Percentiles rank a stretch among this genome's conserved stretches.
phyloP scores from a whole-genome alignment of 306 rosid species.

The Lithocarpus polystachyus region DNA sequence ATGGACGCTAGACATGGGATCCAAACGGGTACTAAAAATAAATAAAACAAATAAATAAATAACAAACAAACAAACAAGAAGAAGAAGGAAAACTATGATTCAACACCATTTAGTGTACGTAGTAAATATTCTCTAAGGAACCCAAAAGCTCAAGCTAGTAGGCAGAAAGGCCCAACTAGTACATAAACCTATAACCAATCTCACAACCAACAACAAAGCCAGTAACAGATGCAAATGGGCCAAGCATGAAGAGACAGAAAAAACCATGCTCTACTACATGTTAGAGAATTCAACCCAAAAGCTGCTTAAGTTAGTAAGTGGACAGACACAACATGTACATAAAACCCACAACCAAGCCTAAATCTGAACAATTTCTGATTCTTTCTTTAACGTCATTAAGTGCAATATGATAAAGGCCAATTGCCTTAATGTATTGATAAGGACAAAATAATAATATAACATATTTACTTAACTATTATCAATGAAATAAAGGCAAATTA shows the following conservation, averaged over 20 bases:
- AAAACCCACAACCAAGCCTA: not conserved
- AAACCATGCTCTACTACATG: not conserved
- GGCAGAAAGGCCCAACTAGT: not conserved
- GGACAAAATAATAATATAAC: slow-evolving; percentile 15
- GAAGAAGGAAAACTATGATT: not conserved
- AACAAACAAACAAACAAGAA: not conserved
- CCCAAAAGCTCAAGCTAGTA: not conserved
- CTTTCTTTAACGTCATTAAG: not conserved
- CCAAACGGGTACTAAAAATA: no score
- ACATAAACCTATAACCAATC: not conserved
- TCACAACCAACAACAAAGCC: not conserved
- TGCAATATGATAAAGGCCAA: not conserved
- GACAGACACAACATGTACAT: not conserved
- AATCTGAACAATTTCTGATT: not conserved
- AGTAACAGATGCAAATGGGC: not conserved
- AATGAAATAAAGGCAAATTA: not conserved
- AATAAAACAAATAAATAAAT: no score
- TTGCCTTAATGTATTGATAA: slow-evolving; percentile 7
- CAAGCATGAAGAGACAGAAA: not conserved
- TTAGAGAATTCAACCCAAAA: not conserved
- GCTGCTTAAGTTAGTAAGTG: not conserved
- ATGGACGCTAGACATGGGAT: no score
- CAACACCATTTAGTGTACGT: not conserved
- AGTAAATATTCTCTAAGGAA: not conserved
- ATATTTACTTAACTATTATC: slow-evolving; percentile 2